These are phyloP conservation scores for Cyclospora cayetanensis DNA, from an alignment of 169 alveolate genomes.

Conservation along the genomic window DNA sequence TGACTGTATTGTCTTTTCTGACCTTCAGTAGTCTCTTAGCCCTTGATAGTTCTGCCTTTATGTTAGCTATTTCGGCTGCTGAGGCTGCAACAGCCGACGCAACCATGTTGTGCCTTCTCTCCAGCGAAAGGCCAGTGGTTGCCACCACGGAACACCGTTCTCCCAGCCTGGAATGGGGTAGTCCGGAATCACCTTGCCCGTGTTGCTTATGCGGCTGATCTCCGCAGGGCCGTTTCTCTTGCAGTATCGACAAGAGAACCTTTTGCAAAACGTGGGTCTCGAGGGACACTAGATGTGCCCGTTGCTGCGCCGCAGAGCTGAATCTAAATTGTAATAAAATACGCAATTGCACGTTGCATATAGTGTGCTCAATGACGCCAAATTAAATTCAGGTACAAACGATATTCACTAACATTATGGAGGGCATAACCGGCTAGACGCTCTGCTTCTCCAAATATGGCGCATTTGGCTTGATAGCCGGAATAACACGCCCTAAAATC, in stretches of 20 bases:
- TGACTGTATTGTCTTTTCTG: too few relatives aligned
- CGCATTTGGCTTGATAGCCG: too few relatives aligned
- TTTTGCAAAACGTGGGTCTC: neutral
- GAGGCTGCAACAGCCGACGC: neutral
- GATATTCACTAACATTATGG: too few relatives aligned
- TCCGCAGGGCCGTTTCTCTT: neutral
- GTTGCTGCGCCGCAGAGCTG: slow-evolving; percentile 28
- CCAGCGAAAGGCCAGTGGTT: neutral
- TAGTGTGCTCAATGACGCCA: too few relatives aligned
- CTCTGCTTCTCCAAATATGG: too few relatives aligned
- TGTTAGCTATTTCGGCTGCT: neutral
- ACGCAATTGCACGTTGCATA: too few relatives aligned
- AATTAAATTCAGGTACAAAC: too few relatives aligned
- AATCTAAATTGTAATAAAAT: too few relatives aligned
- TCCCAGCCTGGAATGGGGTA: neutral
- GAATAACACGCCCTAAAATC: too few relatives aligned
- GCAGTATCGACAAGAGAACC: neutral
- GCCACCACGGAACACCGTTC: slow-evolving; percentile 12
- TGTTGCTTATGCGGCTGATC: slow-evolving; percentile 26
- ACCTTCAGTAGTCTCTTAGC: neutral
- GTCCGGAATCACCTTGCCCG: neutral
- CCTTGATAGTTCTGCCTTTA: neutral
- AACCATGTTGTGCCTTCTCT: neutral
- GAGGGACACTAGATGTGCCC: neutral
- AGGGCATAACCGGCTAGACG: too few relatives aligned